Conservation (phyloP, 495 filamentous ascomycete genomes). For the Talaromyces wortmannii region DNA sequence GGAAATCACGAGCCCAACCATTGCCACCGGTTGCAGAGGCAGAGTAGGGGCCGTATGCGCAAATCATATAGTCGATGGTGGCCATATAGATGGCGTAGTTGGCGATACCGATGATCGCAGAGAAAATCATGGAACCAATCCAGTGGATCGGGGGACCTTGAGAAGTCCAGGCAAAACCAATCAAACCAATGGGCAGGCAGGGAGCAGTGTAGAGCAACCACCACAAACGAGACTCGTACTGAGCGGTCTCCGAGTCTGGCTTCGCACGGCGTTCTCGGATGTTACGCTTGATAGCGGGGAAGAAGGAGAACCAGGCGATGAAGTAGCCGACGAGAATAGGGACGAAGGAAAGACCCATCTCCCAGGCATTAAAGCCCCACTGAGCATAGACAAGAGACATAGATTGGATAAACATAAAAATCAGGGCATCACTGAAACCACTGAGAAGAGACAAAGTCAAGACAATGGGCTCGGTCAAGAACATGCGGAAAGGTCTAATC, state of each 20-base stretch:
- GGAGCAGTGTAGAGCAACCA: constrained; percentile 52
- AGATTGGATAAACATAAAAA: constrained; percentile 63
- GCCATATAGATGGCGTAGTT: constrained; percentile 71
- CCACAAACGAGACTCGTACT: constrained; percentile 57
- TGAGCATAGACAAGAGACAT: constrained; percentile 53
- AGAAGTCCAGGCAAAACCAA: constrained; percentile 59
- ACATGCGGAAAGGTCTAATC: constrained; percentile 57
- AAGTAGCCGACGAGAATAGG: constrained; percentile 56
- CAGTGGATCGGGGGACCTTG: constrained; percentile 53
- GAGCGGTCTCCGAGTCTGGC: constrained; percentile 46
- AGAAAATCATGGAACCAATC: constrained; percentile 59
- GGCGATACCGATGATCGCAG: constrained; percentile 58
- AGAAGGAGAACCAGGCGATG: constrained; percentile 46
- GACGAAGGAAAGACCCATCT: constrained; percentile 48
- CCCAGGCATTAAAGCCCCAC: constrained; percentile 46
- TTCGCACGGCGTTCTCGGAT: constrained; percentile 34
- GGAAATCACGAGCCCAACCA: constrained; percentile 71
- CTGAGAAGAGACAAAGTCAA: constrained; percentile 49
- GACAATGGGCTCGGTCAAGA: constrained; percentile 56
- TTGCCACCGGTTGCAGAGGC: constrained; percentile 69
- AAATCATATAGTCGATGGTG: constrained; percentile 71
- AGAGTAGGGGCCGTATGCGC: constrained; percentile 64
- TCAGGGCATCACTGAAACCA: constrained; percentile 56
- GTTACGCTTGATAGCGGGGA: constrained; percentile 49
- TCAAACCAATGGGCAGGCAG: constrained; percentile 51